Evolutionary conservation across 768 basidiomycete genomes (phyloP).

Genomic region (Auricularia sp.): DNA sequence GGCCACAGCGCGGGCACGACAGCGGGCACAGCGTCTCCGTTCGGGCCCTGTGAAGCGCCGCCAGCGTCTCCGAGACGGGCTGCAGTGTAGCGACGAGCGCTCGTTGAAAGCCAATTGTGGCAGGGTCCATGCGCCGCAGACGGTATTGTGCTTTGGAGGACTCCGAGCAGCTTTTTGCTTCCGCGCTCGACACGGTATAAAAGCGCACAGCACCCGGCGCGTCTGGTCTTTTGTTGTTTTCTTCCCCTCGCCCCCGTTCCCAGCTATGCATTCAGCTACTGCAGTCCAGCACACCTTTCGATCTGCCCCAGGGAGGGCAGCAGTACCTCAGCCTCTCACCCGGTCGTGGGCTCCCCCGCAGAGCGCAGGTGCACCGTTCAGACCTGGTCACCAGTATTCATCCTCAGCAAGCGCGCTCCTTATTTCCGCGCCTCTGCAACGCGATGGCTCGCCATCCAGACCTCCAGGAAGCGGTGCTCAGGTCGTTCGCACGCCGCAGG

Average conservation of each 20-base stretch:
- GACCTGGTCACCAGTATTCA: background rate
- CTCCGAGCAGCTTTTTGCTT: too few relatives aligned
- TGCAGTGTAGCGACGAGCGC: background rate
- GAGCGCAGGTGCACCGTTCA: background rate
- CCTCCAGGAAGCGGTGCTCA: constrained; percentile 40
- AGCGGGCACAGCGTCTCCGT: background rate
- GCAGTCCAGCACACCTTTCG: background rate
- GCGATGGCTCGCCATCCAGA: background rate
- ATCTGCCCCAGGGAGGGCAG: background rate
- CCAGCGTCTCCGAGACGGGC: background rate
- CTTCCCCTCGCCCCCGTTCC: background rate
- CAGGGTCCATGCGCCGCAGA: background rate
- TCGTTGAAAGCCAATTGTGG: background rate
- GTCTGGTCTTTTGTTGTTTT: background rate
- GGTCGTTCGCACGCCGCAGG: constrained; percentile 70
- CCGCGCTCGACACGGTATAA: background rate
- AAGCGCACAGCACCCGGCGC: background rate
- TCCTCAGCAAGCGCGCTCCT: background rate
- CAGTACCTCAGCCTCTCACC: background rate
- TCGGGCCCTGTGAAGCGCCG: background rate
- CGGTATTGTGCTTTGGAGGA: background rate
- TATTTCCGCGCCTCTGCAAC: background rate
- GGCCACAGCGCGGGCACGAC: background rate
- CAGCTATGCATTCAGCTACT: background rate
- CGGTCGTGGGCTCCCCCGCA: background rate